phyloP scores from a whole-genome alignment of 148 eudicot genomes.

The Rhododendron simsii region DNA sequence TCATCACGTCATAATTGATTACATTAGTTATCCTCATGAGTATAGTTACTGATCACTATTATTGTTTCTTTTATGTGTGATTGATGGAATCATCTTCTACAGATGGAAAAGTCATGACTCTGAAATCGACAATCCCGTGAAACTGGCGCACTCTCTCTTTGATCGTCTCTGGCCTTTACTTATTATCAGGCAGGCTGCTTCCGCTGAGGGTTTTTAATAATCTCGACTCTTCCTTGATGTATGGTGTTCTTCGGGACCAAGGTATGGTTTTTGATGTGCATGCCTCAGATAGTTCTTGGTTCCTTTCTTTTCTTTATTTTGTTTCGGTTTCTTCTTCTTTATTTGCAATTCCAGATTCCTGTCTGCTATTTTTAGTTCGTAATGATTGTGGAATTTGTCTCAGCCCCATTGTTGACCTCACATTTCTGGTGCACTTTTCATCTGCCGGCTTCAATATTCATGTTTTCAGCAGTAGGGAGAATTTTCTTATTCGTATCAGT shows the following conservation, averaged over 20 bases:
- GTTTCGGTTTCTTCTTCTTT: background rate
- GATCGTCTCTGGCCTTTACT: constrained; percentile 62
- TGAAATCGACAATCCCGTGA: constrained; percentile 17
- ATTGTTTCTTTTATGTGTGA: constrained; percentile 7
- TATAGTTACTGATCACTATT: background rate
- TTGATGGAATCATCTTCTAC: constrained; percentile 15
- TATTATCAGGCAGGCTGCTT: constrained; percentile 63
- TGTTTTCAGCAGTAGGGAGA: background rate
- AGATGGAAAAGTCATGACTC: constrained; percentile 11
- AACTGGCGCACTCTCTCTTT: constrained; percentile 22
- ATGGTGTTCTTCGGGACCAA: constrained; percentile 35
- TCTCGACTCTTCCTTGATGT: constrained; percentile 43
- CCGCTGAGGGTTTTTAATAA: constrained; percentile 70
- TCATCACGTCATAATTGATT: background rate
- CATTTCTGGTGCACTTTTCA: background rate
- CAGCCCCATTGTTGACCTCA: background rate
- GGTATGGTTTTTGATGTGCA: constrained; percentile 22
- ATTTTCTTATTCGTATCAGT: background rate
- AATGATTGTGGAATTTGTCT: background rate
- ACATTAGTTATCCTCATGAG: background rate
- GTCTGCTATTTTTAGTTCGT: background rate
- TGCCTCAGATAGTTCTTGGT: background rate
- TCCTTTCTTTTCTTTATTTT: background rate
- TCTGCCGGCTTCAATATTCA: background rate
- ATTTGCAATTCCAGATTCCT: background rate